Evolutionary conservation across 306 rosid genomes (phyloP).

Genomic region (Mimosa bimucronata): DNA sequence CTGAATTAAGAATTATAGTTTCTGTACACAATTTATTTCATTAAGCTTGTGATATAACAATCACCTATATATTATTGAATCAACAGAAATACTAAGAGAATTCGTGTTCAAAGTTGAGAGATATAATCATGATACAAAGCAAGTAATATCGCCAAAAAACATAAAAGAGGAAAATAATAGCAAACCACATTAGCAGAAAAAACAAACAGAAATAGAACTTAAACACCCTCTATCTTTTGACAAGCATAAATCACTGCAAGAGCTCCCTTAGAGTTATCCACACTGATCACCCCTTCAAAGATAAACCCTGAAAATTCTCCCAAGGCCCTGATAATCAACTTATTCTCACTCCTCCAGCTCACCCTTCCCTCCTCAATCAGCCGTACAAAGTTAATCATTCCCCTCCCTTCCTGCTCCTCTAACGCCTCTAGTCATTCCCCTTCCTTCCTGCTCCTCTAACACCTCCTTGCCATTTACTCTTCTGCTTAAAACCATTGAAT

Average conservation of each 20-base stretch:
- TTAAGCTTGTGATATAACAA: not conserved
- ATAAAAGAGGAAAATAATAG: not conserved
- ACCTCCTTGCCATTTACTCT: not conserved
- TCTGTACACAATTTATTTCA: not conserved
- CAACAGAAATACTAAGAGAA: not conserved
- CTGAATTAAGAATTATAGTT: not conserved
- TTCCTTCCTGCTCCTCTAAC: not conserved
- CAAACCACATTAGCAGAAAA: not conserved
- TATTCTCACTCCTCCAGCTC: not conserved
- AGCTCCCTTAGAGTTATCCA: not conserved
- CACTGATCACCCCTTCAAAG: not conserved
- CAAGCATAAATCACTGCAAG: not conserved
- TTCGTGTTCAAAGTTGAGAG: not conserved
- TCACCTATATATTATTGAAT: not conserved
- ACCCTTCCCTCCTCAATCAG: not conserved
- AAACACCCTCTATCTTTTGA: not conserved
- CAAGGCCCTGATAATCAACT: not conserved
- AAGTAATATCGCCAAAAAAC: not conserved
- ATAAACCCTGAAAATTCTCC: not conserved
- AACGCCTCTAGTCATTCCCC: too few species aligned
- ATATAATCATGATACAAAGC: not conserved
- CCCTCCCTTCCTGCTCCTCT: too few species aligned
- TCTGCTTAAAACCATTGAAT: not conserved
- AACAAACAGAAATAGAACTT: not conserved
- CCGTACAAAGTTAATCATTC: not conserved